Evolutionary conservation across 495 filamentous ascomycete genomes (phyloP), one percentile per base, ranked within the genome.

Genomic region (Talaromyces ruber): DNA sequence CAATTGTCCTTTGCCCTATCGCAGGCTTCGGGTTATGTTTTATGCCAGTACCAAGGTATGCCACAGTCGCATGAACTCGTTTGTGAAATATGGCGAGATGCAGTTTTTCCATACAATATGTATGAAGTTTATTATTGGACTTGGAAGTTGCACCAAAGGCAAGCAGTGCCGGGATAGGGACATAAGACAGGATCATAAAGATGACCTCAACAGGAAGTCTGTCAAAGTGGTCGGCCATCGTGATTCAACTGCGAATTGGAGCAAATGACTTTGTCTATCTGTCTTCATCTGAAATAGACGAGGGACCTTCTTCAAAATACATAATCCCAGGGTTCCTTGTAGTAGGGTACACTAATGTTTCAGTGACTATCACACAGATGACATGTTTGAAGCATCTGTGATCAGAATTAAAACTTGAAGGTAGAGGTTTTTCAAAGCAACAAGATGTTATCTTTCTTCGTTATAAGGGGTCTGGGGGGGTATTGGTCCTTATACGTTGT

Each of bases 1-100:
- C 29, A 11, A 16, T 14, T 24, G 5, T 16, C 50, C n/a, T 34
- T 6, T 32, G 39, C n/a, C 28, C 24, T 28, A 22, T 61, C 8
- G 18, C 8, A 26, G 25, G 2, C 21, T 14, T 29, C 50, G 34
- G 25, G 2, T n/a, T 12, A 43, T 59, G 32, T 28, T 18, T 7
- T 26, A 22, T 71, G 21, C 66, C 67, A 8, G 72, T 68, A 47
- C 74, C 72, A 18, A 75, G 66, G 18, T 72, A 66, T 26, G 70
- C 70, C 8, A 74, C 69, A 28, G 67, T 64, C 11, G 68, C 67
- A 60, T 72, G 68, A 6, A 72, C 59, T 24, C 69, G 68, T 55
- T 69, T 74, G 57, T 74, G 70, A 34, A 75, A 75, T 9, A 75
- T 65, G 29, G 68, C 72, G 29, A 76, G 45, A 28, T 72, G 70